Conservation (phyloP, 1,139 yeast species). For the Yarrowia galli region DNA sequence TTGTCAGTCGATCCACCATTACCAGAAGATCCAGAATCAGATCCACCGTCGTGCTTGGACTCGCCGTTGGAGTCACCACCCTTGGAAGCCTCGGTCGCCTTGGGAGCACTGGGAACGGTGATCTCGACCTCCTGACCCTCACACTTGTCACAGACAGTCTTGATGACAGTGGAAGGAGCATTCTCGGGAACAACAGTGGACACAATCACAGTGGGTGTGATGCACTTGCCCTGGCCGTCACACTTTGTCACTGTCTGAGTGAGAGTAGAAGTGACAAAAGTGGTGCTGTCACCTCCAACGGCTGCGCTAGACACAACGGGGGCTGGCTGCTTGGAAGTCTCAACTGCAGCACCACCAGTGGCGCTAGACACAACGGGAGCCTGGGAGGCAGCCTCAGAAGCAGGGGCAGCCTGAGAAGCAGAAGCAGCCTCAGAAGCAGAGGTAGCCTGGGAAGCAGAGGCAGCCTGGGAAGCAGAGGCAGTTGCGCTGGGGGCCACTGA, state of each 20-base stretch:
- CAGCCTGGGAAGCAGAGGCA: neutral
- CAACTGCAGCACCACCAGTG: neutral
- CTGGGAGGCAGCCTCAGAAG: neutral
- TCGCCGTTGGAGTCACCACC: neutral
- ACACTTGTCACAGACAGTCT: constrained; percentile 1
- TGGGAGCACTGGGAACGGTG: neutral
- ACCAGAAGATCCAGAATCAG: neutral
- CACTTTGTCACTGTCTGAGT: neutral
- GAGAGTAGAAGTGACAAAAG: neutral
- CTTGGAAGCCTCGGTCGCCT: neutral
- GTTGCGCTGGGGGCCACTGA: neutral
- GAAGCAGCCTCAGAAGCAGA: neutral
- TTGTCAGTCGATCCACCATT: neutral
- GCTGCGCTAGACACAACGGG: neutral
- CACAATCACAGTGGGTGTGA: neutral
- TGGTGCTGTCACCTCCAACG: neutral
- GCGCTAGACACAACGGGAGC: neutral
- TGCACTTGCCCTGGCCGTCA: neutral
- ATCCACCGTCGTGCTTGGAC: neutral
- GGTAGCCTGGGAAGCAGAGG: neutral
- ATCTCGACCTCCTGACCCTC: neutral
- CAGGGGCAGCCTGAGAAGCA: neutral
- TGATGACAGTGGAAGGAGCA: neutral
- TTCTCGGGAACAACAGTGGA: neutral
- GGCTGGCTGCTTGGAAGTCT: neutral